A percentile compares a stretch with the other conserved stretches of the same genome.
These are phyloP conservation scores for Cordyceps pruinosa DNA, from an alignment of 2,329 filamentous ascomycete genomes.

Conservation along the genomic window DNA sequence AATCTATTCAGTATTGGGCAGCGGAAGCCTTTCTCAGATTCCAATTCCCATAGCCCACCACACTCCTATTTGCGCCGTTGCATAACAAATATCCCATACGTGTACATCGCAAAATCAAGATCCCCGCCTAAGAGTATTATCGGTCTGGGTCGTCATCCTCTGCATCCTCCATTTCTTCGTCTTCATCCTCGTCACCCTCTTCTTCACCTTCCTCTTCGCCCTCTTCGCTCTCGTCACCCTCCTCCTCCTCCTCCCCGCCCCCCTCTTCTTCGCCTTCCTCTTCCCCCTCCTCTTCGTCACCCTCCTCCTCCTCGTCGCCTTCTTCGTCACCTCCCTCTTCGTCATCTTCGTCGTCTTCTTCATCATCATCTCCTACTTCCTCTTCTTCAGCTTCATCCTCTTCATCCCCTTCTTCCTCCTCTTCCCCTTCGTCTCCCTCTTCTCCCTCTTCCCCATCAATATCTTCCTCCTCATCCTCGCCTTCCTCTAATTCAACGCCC, in stretches of 20 bases:
- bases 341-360: conserved; percentile 13
- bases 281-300: conserved; percentile 20
- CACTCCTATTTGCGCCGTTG: neutral
- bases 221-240: conserved; percentile 19
- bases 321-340: conserved; percentile 18
- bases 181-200: conserved; percentile 15
- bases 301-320: conserved; percentile 20
- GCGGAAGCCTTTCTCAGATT: neutral
- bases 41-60: neutral
- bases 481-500: conserved; percentile 17
- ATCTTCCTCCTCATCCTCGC: conserved; percentile 19
- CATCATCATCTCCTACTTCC: conserved; percentile 10
- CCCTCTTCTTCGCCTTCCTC: conserved; percentile 15
- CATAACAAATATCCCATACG: neutral
- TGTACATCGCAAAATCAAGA: neutral
- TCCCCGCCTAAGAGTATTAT: neutral
- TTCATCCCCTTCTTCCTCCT: conserved; percentile 13
- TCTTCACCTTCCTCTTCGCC: conserved; percentile 16
- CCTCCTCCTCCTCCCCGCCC: conserved; percentile 14
- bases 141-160: conserved; percentile 13
- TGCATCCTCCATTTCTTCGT: conserved; percentile 14
- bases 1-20: neutral
- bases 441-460: conserved; percentile 23
- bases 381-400: conserved; percentile 14
- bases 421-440: conserved; percentile 15